Evolutionary conservation across 768 basidiomycete genomes (phyloP).

Genomic region (Trametes cubensis): DNA sequence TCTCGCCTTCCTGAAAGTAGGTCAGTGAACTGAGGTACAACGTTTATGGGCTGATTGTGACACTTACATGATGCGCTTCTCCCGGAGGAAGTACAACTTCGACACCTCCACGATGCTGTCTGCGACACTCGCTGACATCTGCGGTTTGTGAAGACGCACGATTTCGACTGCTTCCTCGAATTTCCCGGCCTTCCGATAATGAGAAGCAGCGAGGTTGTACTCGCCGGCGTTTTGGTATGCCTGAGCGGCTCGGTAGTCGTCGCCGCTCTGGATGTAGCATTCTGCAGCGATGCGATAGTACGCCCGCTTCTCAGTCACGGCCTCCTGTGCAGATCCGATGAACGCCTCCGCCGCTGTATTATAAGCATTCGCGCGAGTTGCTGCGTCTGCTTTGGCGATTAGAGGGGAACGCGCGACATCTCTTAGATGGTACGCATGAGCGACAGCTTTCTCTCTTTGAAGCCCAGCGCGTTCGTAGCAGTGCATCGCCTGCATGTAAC

Average conservation of each 20-base stretch:
- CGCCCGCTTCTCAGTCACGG: constrained; percentile 33
- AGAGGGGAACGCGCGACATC: constrained; percentile 48
- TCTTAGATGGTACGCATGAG: constrained; percentile 57
- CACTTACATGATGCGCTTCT: constrained; percentile 33
- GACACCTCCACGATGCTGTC: constrained; percentile 47
- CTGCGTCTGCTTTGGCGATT: constrained; percentile 24
- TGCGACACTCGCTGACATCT: constrained; percentile 37
- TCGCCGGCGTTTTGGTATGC: constrained; percentile 46
- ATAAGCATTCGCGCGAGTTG: constrained; percentile 41
- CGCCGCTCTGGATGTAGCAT: constrained; percentile 33
- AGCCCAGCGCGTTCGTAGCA: constrained; percentile 53
- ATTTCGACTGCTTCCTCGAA: constrained; percentile 60
- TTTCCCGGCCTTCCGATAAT: constrained; percentile 50
- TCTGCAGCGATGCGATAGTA: constrained; percentile 29
- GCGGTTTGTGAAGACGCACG: constrained; percentile 37
- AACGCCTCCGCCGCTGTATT: constrained; percentile 54
- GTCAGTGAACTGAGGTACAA: neutral
- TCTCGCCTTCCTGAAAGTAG: constrained; percentile 45
- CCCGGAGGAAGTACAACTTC: constrained; percentile 48
- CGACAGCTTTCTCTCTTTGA: constrained; percentile 46
- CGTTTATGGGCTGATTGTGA: neutral
- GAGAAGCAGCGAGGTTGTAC: constrained; percentile 46
- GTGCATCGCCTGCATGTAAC: constrained; percentile 56
- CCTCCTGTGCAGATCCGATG: constrained; percentile 40
- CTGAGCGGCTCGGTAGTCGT: constrained; percentile 45